Percentiles rank a stretch among this genome's conserved stretches.
phyloP scores from a whole-genome alignment of 164 flowering plant species.

The Umbellularia californica region DNA sequence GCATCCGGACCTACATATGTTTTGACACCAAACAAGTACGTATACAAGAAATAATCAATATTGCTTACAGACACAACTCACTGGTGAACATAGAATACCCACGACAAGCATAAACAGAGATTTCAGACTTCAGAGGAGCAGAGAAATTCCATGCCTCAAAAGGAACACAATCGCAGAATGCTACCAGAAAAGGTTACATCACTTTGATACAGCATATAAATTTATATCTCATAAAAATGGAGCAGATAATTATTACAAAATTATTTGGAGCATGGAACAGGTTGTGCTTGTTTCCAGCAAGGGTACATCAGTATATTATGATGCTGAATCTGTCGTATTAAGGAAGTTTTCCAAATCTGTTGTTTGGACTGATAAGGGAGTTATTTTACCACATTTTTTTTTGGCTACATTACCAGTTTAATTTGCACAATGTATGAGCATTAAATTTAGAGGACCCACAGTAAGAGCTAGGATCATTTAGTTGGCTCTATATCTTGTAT shows the following conservation, averaged over 20 bases:
- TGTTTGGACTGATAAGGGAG: not conserved
- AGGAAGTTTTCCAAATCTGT: not conserved
- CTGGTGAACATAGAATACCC: no score
- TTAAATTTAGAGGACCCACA: no score
- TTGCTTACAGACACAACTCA: no score
- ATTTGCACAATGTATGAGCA: no score
- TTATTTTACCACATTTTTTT: no score
- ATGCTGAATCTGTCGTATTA: no score
- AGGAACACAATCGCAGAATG: not conserved
- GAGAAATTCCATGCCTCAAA: not conserved
- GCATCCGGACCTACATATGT: slow-evolving; percentile 55
- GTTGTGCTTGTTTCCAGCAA: not conserved
- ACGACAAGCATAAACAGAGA: not conserved
- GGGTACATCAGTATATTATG: no score
- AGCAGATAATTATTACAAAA: not conserved
- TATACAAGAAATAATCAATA: not conserved
- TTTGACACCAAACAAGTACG: not conserved
- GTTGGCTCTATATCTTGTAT: no score
- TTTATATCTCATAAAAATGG: not conserved
- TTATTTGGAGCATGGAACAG: not conserved
- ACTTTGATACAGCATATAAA: no score
- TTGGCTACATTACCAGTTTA: no score
- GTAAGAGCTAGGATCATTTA: no score
- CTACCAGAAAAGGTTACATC: not conserved
- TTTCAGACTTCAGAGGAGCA: not conserved